These are phyloP conservation scores for Brassica nigra DNA, from an alignment of 345 rosid genomes.

Conservation along the genomic window DNA sequence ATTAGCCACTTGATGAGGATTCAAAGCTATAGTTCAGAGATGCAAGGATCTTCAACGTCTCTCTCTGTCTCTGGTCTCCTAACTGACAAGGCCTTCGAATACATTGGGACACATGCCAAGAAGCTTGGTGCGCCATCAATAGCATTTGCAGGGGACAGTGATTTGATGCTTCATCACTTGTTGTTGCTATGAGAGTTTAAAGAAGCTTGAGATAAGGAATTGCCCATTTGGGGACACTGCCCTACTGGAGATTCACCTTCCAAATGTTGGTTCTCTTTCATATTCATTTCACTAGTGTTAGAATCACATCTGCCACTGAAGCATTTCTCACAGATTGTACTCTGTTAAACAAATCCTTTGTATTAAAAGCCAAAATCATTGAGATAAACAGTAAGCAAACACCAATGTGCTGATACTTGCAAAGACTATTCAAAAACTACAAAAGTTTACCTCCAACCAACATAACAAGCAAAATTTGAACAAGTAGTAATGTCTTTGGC, in stretches of 20 bases:
- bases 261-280: neutral
- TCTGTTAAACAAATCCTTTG: neutral
- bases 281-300: neutral
- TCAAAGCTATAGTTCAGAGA: too few species aligned
- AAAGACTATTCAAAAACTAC: neutral
- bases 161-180: too few species aligned
- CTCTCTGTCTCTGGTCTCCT: too few species aligned
- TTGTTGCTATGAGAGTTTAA: too few species aligned
- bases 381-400: conserved; percentile 6
- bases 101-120: too few species aligned
- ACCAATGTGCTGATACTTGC: neutral
- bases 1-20: too few species aligned
- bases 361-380: neutral
- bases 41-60: too few species aligned
- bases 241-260: neutral
- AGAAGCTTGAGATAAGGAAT: too few species aligned
- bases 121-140: too few species aligned
- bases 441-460: conserved; percentile 13
- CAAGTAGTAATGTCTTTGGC: neutral
- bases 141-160: too few species aligned
- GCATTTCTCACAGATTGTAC: neutral
- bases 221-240: neutral
- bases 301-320: neutral
- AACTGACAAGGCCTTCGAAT: too few species aligned
- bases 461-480: neutral